Conservation (phyloP, 2,329 filamentous ascomycete species). For the Cladophialophora chaetospira region DNA sequence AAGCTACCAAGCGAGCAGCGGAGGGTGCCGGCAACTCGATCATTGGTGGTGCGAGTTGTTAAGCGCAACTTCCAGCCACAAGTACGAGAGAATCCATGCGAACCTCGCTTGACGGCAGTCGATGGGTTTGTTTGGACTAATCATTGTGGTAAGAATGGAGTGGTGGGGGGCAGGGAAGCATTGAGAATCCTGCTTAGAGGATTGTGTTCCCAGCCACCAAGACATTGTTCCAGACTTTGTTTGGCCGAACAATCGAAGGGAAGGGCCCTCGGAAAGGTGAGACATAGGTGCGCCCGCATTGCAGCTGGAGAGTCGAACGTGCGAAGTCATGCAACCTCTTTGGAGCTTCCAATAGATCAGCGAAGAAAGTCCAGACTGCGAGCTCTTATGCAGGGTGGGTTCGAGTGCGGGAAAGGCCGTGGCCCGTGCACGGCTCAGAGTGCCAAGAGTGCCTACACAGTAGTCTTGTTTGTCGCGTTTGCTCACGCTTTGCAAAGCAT, state of each 20-base stretch:
- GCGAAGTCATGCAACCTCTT: not conserved
- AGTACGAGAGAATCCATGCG: not conserved
- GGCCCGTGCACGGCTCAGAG: not conserved
- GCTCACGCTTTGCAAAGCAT: not conserved
- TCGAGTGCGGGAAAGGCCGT: not conserved
- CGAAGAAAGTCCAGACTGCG: no score
- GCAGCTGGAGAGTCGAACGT: no score
- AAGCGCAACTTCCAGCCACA: not conserved
- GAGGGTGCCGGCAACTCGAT: no score
- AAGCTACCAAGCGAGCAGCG: no score
- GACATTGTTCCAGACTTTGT: constrained; percentile 1
- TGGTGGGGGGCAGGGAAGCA: not conserved
- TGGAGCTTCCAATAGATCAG: no score
- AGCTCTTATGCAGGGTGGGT: not conserved
- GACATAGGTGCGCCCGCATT: not conserved
- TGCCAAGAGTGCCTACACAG: not conserved
- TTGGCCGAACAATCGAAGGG: not conserved
- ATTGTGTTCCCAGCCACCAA: constrained; percentile 12
- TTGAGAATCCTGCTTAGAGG: constrained; percentile 7
- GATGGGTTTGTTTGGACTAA: not conserved
- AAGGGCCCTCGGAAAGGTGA: not conserved
- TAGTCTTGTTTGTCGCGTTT: constrained; percentile 9
- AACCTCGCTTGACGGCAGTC: not conserved
- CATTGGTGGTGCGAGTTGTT: not conserved
- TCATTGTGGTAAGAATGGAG: constrained; percentile 4